These are phyloP conservation scores for Nothophytophthora sp. DNA, from an alignment of 352 stramenopile genomes.

Conservation along the genomic window DNA sequence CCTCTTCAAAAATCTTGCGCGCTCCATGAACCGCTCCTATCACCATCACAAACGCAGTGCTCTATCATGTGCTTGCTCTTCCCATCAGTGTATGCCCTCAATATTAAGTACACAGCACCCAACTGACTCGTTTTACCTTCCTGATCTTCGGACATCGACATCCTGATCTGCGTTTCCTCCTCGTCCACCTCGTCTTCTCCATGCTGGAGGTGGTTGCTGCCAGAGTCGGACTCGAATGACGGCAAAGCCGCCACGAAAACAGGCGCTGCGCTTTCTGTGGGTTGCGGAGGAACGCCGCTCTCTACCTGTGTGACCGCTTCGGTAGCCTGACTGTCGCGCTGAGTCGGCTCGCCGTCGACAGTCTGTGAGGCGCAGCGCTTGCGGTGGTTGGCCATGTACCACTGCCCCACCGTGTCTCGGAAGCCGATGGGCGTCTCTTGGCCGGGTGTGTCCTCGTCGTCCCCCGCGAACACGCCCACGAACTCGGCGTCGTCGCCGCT, in stretches of 20 bases:
- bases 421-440: slow-evolving; percentile 67
- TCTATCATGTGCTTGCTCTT: too few species aligned
- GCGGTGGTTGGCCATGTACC: slow-evolving; percentile 27
- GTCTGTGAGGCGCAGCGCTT: slow-evolving; percentile 34
- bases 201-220: background rate
- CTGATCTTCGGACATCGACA: slow-evolving; percentile 68
- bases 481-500: slow-evolving; percentile 3
- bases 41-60: slow-evolving; percentile 3
- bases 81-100: too few species aligned
- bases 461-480: slow-evolving; percentile 32
- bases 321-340: slow-evolving; percentile 44
- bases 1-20: slow-evolving; percentile 52
- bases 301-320: slow-evolving; percentile 25
- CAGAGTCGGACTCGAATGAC: slow-evolving; percentile 15
- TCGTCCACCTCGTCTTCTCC: slow-evolving; percentile 52
- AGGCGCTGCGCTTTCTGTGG: slow-evolving; percentile 15
- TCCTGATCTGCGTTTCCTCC: slow-evolving; percentile 84
- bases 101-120: too few species aligned
- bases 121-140: slow-evolving; percentile 40
- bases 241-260: slow-evolving; percentile 46
- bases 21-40: slow-evolving; percentile 6
- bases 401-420: slow-evolving; percentile 48
- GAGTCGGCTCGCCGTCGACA: slow-evolving; percentile 41
- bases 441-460: slow-evolving; percentile 31
- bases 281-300: too few species aligned